A percentile compares a stretch with the other conserved stretches of the same genome.
phyloP scores from a whole-genome alignment of 495 filamentous ascomycete genomes.

The Parachaetomium inaequale region DNA sequence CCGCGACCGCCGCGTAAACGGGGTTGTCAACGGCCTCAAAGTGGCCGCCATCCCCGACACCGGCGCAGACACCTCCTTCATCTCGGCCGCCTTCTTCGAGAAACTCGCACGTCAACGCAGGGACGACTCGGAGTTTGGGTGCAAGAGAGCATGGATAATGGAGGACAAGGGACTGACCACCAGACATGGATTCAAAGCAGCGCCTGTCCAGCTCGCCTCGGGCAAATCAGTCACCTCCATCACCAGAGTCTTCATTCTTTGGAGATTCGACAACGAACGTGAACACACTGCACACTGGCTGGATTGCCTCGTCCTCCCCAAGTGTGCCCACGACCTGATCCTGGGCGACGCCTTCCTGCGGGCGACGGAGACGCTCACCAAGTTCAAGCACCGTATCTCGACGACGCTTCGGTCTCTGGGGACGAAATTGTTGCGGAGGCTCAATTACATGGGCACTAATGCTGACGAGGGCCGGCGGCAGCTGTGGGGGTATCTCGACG shows the following conservation, averaged over 20 bases:
- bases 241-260: not conserved
- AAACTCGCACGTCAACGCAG: not conserved
- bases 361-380: not conserved
- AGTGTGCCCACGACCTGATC: not conserved
- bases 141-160: too few species aligned
- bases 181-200: too few species aligned
- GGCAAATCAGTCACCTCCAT: not conserved
- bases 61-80: not conserved
- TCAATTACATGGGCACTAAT: conserved; percentile 6
- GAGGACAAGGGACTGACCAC: not conserved
- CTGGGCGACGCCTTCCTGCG: not conserved
- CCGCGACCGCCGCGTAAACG: not conserved
- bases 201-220: not conserved
- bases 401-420: not conserved
- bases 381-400: not conserved
- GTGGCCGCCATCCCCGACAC: not conserved
- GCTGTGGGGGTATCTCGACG: not conserved
- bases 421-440: not conserved
- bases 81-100: not conserved
- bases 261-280: not conserved
- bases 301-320: not conserved
- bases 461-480: not conserved
- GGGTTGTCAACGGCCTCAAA: not conserved
- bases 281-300: not conserved
- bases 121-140: too few species aligned